Percentiles rank a stretch among this genome's conserved stretches.
Conservation (phyloP, 192 early-diverging fungal genomes). For the Powellomyces hirtus region DNA sequence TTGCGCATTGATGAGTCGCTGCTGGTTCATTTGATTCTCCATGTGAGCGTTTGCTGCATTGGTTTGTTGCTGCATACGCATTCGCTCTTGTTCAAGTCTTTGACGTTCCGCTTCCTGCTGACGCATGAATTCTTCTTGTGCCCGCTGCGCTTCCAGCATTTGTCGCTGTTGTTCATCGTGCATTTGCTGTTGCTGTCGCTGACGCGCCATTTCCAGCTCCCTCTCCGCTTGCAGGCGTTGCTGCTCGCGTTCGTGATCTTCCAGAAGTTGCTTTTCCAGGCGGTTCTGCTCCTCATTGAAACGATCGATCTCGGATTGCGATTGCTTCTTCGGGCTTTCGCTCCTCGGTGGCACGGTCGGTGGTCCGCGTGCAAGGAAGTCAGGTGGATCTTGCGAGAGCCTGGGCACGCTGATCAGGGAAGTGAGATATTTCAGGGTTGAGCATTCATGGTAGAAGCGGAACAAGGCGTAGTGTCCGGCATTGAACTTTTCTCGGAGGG, state of each 20-base stretch:
- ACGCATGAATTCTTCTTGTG: slow-evolving; percentile 72
- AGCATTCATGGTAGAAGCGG: slow-evolving; percentile 90
- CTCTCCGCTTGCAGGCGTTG: slow-evolving; percentile 32
- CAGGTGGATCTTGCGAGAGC: slow-evolving; percentile 77
- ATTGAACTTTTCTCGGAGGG: slow-evolving; percentile 85
- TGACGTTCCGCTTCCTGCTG: slow-evolving; percentile 72
- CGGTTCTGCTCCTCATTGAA: slow-evolving; percentile 28
- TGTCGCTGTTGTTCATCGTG: slow-evolving; percentile 57
- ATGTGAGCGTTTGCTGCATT: slow-evolving; percentile 21
- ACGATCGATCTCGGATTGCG: slow-evolving; percentile 43
- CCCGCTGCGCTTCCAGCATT: slow-evolving; percentile 68
- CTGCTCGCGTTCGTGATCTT: slow-evolving; percentile 25
- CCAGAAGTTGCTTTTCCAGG: slow-evolving; percentile 24
- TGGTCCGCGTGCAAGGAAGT: slow-evolving; percentile 74
- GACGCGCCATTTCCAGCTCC: slow-evolving; percentile 16
- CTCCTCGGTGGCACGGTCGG: slow-evolving; percentile 59
- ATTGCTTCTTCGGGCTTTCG: slow-evolving; percentile 42
- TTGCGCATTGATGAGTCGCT: slow-evolving; percentile 56
- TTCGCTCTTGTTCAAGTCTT: slow-evolving; percentile 66
- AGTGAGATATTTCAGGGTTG: slow-evolving; percentile 86
- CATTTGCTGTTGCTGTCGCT: slow-evolving; percentile 52
- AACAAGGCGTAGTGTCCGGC: slow-evolving; percentile 79
- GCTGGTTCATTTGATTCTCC: slow-evolving; percentile 59
- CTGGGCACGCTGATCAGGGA: slow-evolving; percentile 88
- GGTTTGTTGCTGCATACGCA: slow-evolving; percentile 75